Conservation (phyloP, 176 grass and related monocot species). For the Oropetium thomaeum region DNA sequence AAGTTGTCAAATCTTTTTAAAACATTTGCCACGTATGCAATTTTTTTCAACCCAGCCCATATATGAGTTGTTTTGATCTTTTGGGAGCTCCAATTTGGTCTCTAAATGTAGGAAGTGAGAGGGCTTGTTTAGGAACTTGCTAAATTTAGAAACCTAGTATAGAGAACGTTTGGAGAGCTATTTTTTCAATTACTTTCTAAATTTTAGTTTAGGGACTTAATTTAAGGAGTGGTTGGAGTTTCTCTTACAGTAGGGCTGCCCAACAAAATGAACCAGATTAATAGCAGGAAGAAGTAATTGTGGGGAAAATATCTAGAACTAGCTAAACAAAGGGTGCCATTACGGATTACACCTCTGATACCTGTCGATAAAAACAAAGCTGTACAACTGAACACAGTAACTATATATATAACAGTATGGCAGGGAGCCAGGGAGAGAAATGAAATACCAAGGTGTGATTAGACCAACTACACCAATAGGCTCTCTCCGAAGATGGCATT, state of each 20-base stretch:
- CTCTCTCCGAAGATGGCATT: slow-evolving; percentile 75
- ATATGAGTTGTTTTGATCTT: too few species aligned
- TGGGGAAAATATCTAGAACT: neutral
- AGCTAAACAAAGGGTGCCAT: neutral
- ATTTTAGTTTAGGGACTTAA: too few species aligned
- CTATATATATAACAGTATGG: neutral
- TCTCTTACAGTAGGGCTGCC: neutral
- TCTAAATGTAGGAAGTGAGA: too few species aligned
- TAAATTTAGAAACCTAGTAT: too few species aligned
- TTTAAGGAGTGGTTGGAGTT: too few species aligned
- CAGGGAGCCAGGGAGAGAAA: neutral
- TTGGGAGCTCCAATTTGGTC: too few species aligned
- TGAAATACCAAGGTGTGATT: slow-evolving; percentile 88
- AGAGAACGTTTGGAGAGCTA: too few species aligned
- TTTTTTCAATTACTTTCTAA: too few species aligned
- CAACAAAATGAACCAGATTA: slow-evolving; percentile 7
- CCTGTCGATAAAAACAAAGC: neutral
- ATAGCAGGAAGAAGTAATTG: neutral
- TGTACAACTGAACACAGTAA: slow-evolving; percentile 2
- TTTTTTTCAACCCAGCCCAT: too few species aligned
- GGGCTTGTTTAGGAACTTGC: too few species aligned
- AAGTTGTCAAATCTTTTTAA: too few species aligned
- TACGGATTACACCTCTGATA: neutral
- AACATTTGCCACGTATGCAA: too few species aligned
- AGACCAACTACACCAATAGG: slow-evolving; percentile 95